Base-by-base conservation (phyloP, 176 grass and related monocot species). In the Bolboschoenus planiculmis region DNA sequence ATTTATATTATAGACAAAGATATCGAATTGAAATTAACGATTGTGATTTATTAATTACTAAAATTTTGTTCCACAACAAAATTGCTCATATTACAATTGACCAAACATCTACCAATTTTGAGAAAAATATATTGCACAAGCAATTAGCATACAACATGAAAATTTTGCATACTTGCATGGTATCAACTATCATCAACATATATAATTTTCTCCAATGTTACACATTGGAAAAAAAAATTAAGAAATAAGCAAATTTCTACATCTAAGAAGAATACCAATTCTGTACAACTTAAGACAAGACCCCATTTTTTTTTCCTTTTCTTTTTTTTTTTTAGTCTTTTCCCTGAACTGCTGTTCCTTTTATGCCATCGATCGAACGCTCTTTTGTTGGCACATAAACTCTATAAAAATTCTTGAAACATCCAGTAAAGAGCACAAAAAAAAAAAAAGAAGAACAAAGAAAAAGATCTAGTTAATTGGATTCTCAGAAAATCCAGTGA, bases 221-320 rank as follows among this genome's bases (percentile, higher is more conserved):
- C 33, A 80, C 59, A 80, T 80, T 80, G 14, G 50, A 59, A 23
- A 78, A 53, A 80, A 39, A 53, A 57, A 80, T 80, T 59, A 79
- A 80, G 33, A 58, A 80, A 57, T 79, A 37, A 79, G 51, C 20
- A 57, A 57, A 59, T 58, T n/a, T 53, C 55, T 59, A 80, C 78
- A 80, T 39, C 53, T 39, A 39, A 80, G 51, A 40, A 80, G 78
- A 80, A 81, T 61, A 81, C 36, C 37, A 43, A 46, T 62, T 81
- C 3, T 81, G 79, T 81, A 81, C 79, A 64, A 61, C 56, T 81
- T 33, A 81, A 27, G 35, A 64, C 33, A 64, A 2, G 51, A 81
- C 10, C 56, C n/a, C n/a, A n/a, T 2, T 59, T 1, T 59, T 36
- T 21, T 80, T 51, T n/a, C 40, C 37, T 29, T 56, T 21, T 79